phyloP scores from a whole-genome alignment of 2,329 filamentous ascomycete species.

The Claviceps sp. region DNA sequence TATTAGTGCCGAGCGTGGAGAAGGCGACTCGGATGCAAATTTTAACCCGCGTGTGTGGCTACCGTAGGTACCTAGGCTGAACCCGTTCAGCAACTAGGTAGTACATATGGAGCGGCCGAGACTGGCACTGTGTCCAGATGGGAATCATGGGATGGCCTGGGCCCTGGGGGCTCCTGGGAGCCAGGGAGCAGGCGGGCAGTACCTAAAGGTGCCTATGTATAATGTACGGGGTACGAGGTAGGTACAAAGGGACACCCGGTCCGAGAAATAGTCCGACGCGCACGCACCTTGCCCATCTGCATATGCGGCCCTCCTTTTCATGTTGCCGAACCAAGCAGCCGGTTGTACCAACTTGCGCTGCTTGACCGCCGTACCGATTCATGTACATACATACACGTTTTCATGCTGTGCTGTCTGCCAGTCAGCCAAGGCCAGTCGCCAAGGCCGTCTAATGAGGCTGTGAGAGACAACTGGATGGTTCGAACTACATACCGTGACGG shows the following conservation, averaged over 20 bases:
- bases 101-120: constrained; percentile 1
- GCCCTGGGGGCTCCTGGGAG: not conserved
- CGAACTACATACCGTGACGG: not conserved
- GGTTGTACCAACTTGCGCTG: not conserved
- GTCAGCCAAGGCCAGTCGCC: not conserved
- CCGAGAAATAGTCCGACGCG: not conserved
- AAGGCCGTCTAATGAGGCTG: not conserved
- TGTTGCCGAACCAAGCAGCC: not conserved
- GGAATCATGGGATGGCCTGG: no score
- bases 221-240: no score
- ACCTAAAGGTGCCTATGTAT: no score
- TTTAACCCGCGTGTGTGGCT: not conserved
- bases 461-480: not conserved
- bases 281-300: not conserved
- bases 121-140: constrained; percentile 1
- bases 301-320: not conserved
- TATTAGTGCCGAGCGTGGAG: not conserved
- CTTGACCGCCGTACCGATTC: not conserved
- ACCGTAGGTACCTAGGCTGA: not conserved
- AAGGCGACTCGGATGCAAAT: not conserved
- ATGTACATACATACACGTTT: not conserved
- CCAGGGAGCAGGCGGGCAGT: not conserved
- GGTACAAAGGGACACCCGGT: not conserved
- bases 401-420: not conserved
- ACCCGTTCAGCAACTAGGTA: not conserved